Base-by-base conservation (phyloP, 345 rosid species). In the Lepidium africanum region DNA sequence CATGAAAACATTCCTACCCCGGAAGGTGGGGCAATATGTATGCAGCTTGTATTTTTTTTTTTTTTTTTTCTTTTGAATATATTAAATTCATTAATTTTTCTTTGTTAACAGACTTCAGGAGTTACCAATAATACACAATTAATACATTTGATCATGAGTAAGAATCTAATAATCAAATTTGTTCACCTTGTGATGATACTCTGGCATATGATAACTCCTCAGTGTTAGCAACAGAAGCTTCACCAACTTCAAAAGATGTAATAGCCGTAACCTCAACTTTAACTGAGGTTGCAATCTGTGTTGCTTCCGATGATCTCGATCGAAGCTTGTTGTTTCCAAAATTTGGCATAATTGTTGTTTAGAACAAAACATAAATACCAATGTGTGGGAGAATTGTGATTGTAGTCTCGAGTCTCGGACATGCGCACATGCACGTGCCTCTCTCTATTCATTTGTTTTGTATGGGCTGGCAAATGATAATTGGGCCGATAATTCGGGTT, bases 31-130 rank as follows among this genome's bases (percentile, higher is more conserved):
- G 50, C 23, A 63, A 45, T 54, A 54, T 71, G 76, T 71, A 43
- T 71, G 69, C 70, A 54, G 56, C 47, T 45, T 54, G 63, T 63
- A 63, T 43, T 47, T 3, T 49, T 36, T 3, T 16, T 36, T 13
- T 3, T 15, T 10, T 30, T 60, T 21, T 21, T 10, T 60, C 2
- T 21, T 10, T 6, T 10, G 2, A 15, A 54, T 54, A 71, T 36
- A 30, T 30, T 5, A 63, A 71, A 71, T 71, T 63, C 76, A 71
- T 71, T 63, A 63, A 5, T 37, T 63, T 54, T 27, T 63, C 48
- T 62, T 46, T 54, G 67, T 16, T 46, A 51, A 53, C 63, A 37
- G 23, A 71, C 56, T 71, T 62, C 2, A 43, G 21, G 32, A 42
- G 40, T 54, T 71, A 6, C 46, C 41, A 71, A 46, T 45, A 54